phyloP scores from a whole-genome alignment of 2,329 filamentous ascomycete species.

The Helotiales sp. region DNA sequence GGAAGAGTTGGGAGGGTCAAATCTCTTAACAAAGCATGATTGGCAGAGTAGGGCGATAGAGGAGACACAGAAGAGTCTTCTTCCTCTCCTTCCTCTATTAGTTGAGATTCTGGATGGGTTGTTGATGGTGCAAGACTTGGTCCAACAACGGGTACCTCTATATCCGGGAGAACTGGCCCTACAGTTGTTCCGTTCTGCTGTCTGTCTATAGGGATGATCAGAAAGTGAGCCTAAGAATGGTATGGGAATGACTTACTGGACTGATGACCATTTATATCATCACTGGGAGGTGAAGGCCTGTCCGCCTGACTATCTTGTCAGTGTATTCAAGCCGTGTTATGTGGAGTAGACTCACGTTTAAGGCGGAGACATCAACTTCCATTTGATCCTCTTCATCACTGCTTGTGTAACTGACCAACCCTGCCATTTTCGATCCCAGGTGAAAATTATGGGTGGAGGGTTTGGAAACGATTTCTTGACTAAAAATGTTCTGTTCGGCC shows the following conservation, averaged over 20 bases:
- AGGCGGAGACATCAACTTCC: conserved; percentile 24
- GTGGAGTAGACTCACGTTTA: conserved; percentile 30
- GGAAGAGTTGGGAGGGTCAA: conserved; percentile 75
- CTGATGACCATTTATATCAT: conserved; percentile 26
- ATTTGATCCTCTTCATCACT: conserved; percentile 46
- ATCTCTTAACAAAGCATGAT: conserved; percentile 67
- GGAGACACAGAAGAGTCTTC: conserved; percentile 41
- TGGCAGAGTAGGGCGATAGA: conserved; percentile 69
- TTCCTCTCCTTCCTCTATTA: conserved; percentile 41
- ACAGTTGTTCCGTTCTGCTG: neutral
- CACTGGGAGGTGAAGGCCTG: conserved; percentile 15
- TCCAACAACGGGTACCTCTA: conserved; percentile 38
- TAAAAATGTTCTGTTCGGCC: conserved; percentile 6
- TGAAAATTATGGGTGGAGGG: too few species aligned
- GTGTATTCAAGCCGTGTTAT: conserved; percentile 11
- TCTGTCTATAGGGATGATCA: neutral
- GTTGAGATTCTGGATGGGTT: conserved; percentile 20
- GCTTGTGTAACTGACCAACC: conserved; percentile 47
- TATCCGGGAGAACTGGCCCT: conserved; percentile 14
- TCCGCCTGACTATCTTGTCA: conserved; percentile 34
- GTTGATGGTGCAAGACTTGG: conserved; percentile 34
- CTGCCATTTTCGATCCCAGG: conserved; percentile 38
- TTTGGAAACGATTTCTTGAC: neutral
- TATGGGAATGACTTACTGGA: conserved; percentile 27
- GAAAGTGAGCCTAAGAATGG: neutral